These are phyloP conservation scores for Polytolypa hystricis DNA, from an alignment of 2,329 filamentous ascomycete genomes.

Conservation along the genomic window DNA sequence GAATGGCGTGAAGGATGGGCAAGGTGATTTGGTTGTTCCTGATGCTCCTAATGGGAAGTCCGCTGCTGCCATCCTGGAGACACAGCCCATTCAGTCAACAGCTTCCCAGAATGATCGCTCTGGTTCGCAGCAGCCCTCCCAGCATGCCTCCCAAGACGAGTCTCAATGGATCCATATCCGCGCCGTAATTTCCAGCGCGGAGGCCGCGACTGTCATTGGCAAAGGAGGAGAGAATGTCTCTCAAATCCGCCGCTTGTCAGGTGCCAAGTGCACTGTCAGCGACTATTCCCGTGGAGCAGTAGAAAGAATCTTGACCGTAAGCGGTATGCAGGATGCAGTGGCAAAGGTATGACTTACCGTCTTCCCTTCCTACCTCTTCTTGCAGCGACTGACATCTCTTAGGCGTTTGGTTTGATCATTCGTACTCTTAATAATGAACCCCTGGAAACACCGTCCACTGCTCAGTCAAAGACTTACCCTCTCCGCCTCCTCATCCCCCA, in stretches of 20 bases:
- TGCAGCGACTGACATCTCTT: constrained; percentile 10
- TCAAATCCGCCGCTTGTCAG: constrained; percentile 87
- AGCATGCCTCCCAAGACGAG: constrained; percentile 62
- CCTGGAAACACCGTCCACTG: constrained; percentile 73
- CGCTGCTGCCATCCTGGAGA: constrained; percentile 34
- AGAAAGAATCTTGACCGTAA: constrained; percentile 94
- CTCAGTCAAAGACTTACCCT: constrained; percentile 94
- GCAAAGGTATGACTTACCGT: constrained; percentile 62
- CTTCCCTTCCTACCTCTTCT: constrained; percentile 8
- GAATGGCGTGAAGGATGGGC: constrained; percentile 45
- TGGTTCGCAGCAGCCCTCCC: constrained; percentile 27
- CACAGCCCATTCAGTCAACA: constrained; percentile 49
- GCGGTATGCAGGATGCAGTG: constrained; percentile 88
- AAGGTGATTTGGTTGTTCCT: constrained; percentile 58
- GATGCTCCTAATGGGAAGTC: constrained; percentile 49
- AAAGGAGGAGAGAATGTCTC: constrained; percentile 98
- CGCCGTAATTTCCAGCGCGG: constrained; percentile 91
- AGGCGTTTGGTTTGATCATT: constrained; percentile 97
- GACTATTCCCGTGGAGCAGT: constrained; percentile 96
- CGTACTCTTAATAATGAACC: constrained; percentile 96
- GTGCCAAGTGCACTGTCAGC: constrained; percentile 96
- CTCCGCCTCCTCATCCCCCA: constrained; percentile 91
- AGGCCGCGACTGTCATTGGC: constrained; percentile 94
- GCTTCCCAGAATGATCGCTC: constrained; percentile 43
- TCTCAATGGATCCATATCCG: constrained; percentile 94